A percentile compares a stretch with the other conserved stretches of the same genome.
These are phyloP conservation scores for Huntiella decipiens DNA, from an alignment of 2,329 filamentous ascomycete species.

Conservation along the genomic window DNA sequence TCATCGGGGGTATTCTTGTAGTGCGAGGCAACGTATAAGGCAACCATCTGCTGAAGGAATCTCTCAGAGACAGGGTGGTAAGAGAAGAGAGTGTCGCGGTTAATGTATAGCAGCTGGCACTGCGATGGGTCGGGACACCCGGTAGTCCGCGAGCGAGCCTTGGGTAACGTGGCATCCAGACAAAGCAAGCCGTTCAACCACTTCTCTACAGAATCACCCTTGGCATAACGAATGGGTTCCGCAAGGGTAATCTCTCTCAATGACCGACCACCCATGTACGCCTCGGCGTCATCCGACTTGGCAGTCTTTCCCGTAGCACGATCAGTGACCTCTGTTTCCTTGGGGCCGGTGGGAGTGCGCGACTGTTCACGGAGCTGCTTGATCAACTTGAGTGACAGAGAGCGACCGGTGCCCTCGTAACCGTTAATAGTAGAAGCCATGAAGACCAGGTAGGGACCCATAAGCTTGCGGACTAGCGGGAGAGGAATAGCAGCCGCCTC, in stretches of 20 bases:
- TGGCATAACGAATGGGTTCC: constrained; percentile 86
- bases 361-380: constrained; percentile 93
- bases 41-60: constrained; percentile 96
- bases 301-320: constrained; percentile 56
- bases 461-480: constrained; percentile 77
- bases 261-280: constrained; percentile 48
- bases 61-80: constrained; percentile 95
- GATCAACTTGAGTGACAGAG: constrained; percentile 86
- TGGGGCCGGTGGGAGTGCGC: constrained; percentile 33
- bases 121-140: constrained; percentile 79
- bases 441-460: constrained; percentile 94
- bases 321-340: constrained; percentile 52
- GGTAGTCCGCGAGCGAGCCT: constrained; percentile 48
- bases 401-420: constrained; percentile 91
- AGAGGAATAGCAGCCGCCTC: constrained; percentile 93
- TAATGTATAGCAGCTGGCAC: constrained; percentile 84
- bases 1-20: constrained; percentile 98
- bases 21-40: constrained; percentile 86
- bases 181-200: constrained; percentile 93
- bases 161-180: constrained; percentile 76
- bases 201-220: constrained; percentile 79
- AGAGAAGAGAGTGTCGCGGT: constrained; percentile 92
- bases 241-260: constrained; percentile 81
- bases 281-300: constrained; percentile 38
- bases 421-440: constrained; percentile 99